These are phyloP conservation scores for Mucor plumbeus DNA, from an alignment of 371 early-diverging fungal species.

Conservation along the genomic window DNA sequence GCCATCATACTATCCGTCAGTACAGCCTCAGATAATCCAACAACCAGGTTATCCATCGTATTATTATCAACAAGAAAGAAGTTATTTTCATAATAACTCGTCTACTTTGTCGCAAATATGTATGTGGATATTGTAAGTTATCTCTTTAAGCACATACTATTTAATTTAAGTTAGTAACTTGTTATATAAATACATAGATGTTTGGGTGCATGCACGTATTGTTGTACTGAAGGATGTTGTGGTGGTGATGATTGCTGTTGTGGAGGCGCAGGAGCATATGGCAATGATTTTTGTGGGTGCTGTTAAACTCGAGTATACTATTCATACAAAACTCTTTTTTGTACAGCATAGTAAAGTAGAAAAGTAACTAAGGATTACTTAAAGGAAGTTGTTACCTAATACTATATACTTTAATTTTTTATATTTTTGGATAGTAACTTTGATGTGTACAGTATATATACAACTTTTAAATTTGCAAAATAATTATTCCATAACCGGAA, in stretches of 20 bases:
- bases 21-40: background rate
- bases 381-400: too few relatives aligned
- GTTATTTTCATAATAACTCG: background rate
- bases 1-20: background rate
- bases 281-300: background rate
- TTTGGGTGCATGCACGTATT: background rate
- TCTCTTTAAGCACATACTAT: too few relatives aligned
- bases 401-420: too few relatives aligned
- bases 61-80: background rate
- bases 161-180: background rate
- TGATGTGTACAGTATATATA: too few relatives aligned
- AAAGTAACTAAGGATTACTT: background rate
- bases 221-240: constrained; percentile 1
- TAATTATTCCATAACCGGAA: too few relatives aligned
- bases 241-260: background rate
- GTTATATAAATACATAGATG: background rate
- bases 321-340: background rate
- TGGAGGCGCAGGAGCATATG: background rate
- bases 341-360: background rate
- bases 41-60: background rate
- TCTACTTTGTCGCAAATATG: background rate
- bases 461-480: too few relatives aligned
- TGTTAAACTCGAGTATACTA: background rate
- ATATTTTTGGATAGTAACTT: too few relatives aligned
- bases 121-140: constrained; percentile 2